Conservation (phyloP, 768 basidiomycete species). For the Sporobolomyces pararoseus region DNA sequence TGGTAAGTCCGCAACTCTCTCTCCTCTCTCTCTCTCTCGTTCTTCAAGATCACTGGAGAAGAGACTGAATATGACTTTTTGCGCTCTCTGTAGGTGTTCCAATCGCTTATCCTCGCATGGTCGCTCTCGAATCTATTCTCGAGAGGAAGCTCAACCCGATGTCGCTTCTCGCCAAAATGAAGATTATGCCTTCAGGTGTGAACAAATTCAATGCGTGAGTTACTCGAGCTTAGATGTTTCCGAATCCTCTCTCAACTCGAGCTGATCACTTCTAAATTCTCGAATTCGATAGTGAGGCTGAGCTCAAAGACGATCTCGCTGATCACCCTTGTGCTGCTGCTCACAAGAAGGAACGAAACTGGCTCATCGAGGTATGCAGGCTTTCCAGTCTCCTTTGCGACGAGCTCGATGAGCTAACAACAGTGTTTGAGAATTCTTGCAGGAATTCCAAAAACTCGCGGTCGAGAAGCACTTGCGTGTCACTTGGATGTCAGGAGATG, state of each 20-base stretch:
- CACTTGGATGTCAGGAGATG: constrained; percentile 86
- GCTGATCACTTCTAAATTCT: not conserved
- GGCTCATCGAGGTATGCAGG: constrained; percentile 66
- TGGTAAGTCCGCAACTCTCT: no score
- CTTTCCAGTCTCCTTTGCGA: not conserved
- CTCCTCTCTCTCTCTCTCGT: no score
- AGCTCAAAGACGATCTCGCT: constrained; percentile 80
- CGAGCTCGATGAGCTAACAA: no score
- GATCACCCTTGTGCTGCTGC: constrained; percentile 45
- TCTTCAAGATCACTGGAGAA: no score
- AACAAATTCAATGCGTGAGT: constrained; percentile 90
- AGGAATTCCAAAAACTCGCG: constrained; percentile 68
- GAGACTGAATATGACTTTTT: no score
- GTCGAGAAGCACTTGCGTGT: constrained; percentile 63
- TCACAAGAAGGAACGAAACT: constrained; percentile 79
- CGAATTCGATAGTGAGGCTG: constrained; percentile 54
- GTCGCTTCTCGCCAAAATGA: constrained; percentile 65
- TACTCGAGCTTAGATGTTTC: no score
- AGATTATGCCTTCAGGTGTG: constrained; percentile 52
- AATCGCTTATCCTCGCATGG: constrained; percentile 77
- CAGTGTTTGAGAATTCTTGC: no score
- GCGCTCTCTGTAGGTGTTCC: no score
- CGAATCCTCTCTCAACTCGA: constrained; percentile 46
- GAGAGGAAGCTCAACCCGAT: constrained; percentile 73
- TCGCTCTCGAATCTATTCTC: constrained; percentile 68